Evolutionary conservation across 768 basidiomycete species (phyloP).

Genomic region (Lentinula raphanica): DNA sequence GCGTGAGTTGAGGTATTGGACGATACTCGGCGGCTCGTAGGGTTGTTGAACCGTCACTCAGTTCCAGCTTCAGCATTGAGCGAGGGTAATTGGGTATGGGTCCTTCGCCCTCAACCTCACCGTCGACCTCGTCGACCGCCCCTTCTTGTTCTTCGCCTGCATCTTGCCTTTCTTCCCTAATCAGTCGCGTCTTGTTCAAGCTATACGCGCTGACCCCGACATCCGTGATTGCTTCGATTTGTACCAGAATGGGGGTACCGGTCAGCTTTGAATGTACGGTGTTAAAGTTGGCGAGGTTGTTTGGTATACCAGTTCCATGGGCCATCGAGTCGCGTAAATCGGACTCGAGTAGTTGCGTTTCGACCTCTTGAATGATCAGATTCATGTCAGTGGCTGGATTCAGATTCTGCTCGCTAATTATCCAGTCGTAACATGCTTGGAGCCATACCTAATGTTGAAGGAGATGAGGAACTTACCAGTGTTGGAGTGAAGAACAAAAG

Average conservation of each 20-base stretch:
- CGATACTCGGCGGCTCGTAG: constrained; percentile 79
- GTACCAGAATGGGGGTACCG: constrained; percentile 59
- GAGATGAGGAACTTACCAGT: not conserved
- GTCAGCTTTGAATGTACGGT: constrained; percentile 27
- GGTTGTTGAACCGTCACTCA: constrained; percentile 71
- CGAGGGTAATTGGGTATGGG: constrained; percentile 80
- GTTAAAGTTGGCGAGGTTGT: constrained; percentile 29
- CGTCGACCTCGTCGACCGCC: constrained; percentile 50
- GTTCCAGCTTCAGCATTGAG: constrained; percentile 67
- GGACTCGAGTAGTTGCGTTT: constrained; percentile 67
- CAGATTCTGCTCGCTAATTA: constrained; percentile 41
- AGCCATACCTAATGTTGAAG: constrained; percentile 65
- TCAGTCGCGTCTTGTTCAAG: constrained; percentile 63
- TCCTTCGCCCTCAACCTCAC: constrained; percentile 62
- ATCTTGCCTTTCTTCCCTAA: constrained; percentile 58
- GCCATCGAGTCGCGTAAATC: constrained; percentile 69
- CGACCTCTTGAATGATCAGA: constrained; percentile 49
- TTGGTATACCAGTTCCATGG: constrained; percentile 62
- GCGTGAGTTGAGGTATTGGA: constrained; percentile 53
- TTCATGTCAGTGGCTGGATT: constrained; percentile 43
- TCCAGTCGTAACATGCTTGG: constrained; percentile 64
- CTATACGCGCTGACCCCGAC: constrained; percentile 80
- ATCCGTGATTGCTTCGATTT: constrained; percentile 75
- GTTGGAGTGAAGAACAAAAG: not conserved
- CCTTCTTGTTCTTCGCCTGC: constrained; percentile 47